Evolutionary conservation across 2,329 filamentous ascomycete genomes (phyloP), one percentile per base, ranked within the genome.

Genomic region (Ceratocystis albifundus): DNA sequence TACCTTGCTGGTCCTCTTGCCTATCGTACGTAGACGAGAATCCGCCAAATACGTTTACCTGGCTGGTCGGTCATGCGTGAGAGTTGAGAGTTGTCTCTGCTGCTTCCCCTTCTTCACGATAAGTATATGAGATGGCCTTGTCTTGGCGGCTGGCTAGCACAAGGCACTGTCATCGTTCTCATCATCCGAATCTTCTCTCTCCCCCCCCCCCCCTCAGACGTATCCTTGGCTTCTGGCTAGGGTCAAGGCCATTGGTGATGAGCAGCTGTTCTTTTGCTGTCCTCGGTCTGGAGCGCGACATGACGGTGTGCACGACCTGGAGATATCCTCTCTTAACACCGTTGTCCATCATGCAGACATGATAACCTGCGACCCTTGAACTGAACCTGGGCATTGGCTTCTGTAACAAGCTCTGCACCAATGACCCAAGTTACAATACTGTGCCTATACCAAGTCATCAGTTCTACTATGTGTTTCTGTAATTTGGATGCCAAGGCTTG

Each of bases 281-380:
- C 0, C 88, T 87, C 0, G 87, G 84, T 0, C 78, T 85, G 2
- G 77, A 81, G 69, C 74, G 77, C 59, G 87, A 90, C 71, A 82
- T 90, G 80, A 81, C 89, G 61, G 86, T 84, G 12, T 89, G 82
- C 73, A 88, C 83, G 0, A 69, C 75, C 2, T 80, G 10, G 84
- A 81, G 20, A 76, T 86, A 0, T 83, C 85, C 0, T 74, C 78
- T 66, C 87, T 89, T 71, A 80, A 77, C 70, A 71, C 76, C 2
- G 77, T 79, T 0, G 79, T 88, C 17, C 84, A 90, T 71, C 86
- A 86, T 70, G 77, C 89, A 72, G 89, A 89, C 70, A 76, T 80
- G 70, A 82, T 88, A 87, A 80, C 82, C 2, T 89, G 89, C 73
- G 86, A 89, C 71, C 75, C 88, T 65, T 84, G 87, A 78, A 75